phyloP scores from a whole-genome alignment of 2,329 filamentous ascomycete genomes.

The Pseudocercospora cruenta region DNA sequence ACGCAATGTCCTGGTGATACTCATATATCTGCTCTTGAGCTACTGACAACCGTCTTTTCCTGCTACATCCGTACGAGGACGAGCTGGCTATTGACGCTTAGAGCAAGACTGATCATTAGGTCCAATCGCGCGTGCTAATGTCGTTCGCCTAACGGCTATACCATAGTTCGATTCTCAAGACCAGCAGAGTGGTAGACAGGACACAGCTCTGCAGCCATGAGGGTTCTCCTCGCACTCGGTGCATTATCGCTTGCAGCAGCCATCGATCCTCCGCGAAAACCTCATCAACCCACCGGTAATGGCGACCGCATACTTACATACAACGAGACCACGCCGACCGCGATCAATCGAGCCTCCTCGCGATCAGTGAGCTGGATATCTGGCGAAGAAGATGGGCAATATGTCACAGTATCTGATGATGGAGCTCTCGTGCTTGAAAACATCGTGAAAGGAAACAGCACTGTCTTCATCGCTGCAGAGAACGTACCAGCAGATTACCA shows the following conservation, averaged over 20 bases:
- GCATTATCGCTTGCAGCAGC: slow-evolving; percentile 19
- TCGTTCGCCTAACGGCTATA: too few relatives aligned
- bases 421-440: slow-evolving; percentile 64
- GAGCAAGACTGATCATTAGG: too few relatives aligned
- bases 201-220: not conserved
- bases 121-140: too few relatives aligned
- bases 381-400: slow-evolving; percentile 64
- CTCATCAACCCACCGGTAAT: slow-evolving; percentile 23
- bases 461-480: slow-evolving; percentile 62
- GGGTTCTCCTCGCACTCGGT: slow-evolving; percentile 8
- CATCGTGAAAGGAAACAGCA: slow-evolving; percentile 60
- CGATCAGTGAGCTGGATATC: slow-evolving; percentile 56
- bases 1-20: not conserved
- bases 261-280: slow-evolving; percentile 23
- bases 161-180: too few relatives aligned
- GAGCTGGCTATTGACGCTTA: too few relatives aligned
- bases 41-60: not conserved
- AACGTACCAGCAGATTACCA: slow-evolving; percentile 59
- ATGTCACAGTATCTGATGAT: slow-evolving; percentile 56
- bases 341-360: slow-evolving; percentile 16
- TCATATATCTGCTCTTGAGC: not conserved
- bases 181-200: too few relatives aligned
- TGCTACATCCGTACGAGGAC: too few relatives aligned
- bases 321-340: slow-evolving; percentile 26
- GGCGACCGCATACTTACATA: slow-evolving; percentile 23